Evolutionary conservation across 192 early-diverging fungal species (phyloP), one percentile per base, ranked within the genome.

Genomic region (Mortierella hygrophila): DNA sequence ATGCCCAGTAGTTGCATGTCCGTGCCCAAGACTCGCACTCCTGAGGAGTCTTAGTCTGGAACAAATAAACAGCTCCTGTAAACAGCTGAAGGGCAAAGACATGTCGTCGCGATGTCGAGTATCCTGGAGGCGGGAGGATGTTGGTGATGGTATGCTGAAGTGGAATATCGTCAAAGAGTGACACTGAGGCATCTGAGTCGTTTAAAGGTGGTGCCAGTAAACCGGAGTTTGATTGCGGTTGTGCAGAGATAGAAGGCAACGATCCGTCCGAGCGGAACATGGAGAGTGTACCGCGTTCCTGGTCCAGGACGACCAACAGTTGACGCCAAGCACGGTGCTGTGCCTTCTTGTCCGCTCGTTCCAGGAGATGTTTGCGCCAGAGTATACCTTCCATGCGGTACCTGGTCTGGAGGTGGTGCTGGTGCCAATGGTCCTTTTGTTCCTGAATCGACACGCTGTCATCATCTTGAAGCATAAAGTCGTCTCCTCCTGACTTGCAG

Each of bases 1-100:
- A 96, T 2, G 97, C 97, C 97, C 97, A 99, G 82, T 95, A 97
- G 88, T 99, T 99, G 80, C 97, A 96, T 8, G 95, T 95, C 0
- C 92, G 81, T 0, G 96, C 95, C 98, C 98, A 99, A 73, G 93
- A 94, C 41, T 93, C 92, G 42, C 97, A 90, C 68, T 93, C 93
- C 29, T 94, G 92, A 74, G 92, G 91, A 5, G 90, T 93, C 13
- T 89, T 87, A 0, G 95, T 92, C 88, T 99, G 97, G 91, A 98
- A 98, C n/a, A 99, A 89, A 74, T 97, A 97, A 11, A 95, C 95
- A n/a, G 94, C 94, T 13, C 96, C 96, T 77, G 95, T 94, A 1
- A 92, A 89, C 54, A 97, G 89, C 77, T 95, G 95, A 49, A 99
- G 82, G 23, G 96, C 96, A 91, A 99, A 98, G 35, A 97, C 96